Evolutionary conservation across 148 eudicot genomes (phyloP), one percentile per base, ranked within the genome.

Genomic region (Camellia granthamiana): DNA sequence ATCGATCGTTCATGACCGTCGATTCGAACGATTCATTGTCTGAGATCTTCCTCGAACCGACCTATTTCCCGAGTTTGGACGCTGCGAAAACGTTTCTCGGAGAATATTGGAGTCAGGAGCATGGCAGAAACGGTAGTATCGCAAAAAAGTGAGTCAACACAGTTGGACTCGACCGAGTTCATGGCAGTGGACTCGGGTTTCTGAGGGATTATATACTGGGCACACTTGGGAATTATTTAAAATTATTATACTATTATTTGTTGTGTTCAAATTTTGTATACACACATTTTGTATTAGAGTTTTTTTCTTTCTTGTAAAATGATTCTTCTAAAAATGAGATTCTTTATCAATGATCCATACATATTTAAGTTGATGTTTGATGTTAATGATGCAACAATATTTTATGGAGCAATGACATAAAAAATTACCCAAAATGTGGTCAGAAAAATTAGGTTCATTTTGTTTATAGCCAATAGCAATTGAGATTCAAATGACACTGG

Each of bases 31-130:
- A 88, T 77, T 56, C 86, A 61, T 76, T 94, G 86, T 81, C 82
- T 30, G 90, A 88, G 81, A 87, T 94, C 51, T 89, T 84, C 66
- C 58, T 88, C 0, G 98, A 91, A 51, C 98, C 98, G 2, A 92
- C 98, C 41, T 94, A 90, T 83, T 94, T 86, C 80, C 98, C 98
- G 54, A 94, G 98, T 72, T 87, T 94, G 87, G 97, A 92, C 70
- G 98, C 90, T 6, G 98, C 98, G 6, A 94, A 94, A 84, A 90
- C 98, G 74, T 94, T 92, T 77, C 77, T 94, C 52, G 98, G 92
- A 6, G 91, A 88, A 74, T 84, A 86, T 12, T 91, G 93, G 98
- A 81, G 78, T 41, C 81, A 75, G 16, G 87, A 86, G 75, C 75
- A 82, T 52, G 79, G 67, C 30, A 23, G 43, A 10, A 16, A 67